These are phyloP conservation scores for Candida quercuum DNA, from an alignment of 805 yeast genomes.

Conservation along the genomic window DNA sequence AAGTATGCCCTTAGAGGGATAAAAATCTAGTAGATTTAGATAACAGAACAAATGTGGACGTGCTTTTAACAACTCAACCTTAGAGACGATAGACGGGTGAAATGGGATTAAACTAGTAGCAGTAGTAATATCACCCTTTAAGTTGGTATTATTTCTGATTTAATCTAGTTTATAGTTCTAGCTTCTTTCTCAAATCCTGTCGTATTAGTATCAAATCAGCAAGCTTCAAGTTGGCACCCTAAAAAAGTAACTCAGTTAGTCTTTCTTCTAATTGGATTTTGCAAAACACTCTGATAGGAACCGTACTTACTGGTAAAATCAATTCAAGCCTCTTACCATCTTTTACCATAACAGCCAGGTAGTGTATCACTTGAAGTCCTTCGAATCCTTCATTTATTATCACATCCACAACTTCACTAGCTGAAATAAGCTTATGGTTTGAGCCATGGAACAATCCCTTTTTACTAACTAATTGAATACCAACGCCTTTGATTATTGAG, in stretches of 20 bases:
- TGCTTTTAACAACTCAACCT: no score
- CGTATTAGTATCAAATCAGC: constrained; percentile 9
- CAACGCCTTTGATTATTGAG: constrained; percentile 38
- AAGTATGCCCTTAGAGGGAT: no score
- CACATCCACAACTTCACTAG: constrained; percentile 52
- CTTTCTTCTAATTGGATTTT: no score
- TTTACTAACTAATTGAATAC: constrained; percentile 37
- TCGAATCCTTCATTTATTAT: constrained; percentile 73
- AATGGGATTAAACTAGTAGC: no score
- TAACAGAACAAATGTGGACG: not conserved
- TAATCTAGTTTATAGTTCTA: no score
- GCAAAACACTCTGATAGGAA: no score
- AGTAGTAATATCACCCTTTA: no score
- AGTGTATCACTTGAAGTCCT: constrained; percentile 60
- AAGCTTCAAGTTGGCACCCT: constrained; percentile 9
- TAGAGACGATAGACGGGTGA: no score
- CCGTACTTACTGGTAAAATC: constrained; percentile 27
- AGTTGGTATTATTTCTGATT: no score
- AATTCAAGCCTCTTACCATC: constrained; percentile 26
- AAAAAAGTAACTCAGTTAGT: not conserved
- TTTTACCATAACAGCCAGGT: constrained; percentile 53
- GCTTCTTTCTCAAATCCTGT: constrained; percentile 3
- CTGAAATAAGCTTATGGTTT: constrained; percentile 45
- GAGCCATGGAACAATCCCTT: constrained; percentile 23
- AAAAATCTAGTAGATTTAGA: no score